Percentiles rank a stretch among this genome's conserved stretches.
Conservation (phyloP, 2,329 filamentous ascomycete species). For the Calonectria pseudoturangicola region DNA sequence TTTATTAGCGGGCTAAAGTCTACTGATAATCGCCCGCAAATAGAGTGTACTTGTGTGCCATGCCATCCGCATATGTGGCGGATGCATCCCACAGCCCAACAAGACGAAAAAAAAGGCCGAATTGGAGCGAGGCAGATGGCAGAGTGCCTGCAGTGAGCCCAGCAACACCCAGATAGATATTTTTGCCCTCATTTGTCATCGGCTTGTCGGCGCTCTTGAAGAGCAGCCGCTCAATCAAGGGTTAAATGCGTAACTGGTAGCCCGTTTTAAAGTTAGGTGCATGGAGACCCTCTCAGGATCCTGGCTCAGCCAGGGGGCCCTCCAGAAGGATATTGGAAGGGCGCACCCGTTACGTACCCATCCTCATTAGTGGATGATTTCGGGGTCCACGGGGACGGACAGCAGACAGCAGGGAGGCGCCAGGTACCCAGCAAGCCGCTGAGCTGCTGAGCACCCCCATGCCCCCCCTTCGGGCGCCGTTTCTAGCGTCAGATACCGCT, state of each 20-base stretch:
- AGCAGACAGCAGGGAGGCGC: conserved; percentile 30
- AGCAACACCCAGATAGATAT: not conserved
- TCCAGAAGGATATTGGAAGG: conserved; percentile 34
- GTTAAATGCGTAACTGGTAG: conserved; percentile 34
- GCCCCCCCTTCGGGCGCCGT: conserved; percentile 44
- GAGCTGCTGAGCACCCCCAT: conserved; percentile 6
- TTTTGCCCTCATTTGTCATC: conserved; percentile 20
- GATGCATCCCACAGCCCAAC: conserved; percentile 24
- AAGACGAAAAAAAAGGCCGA: conserved; percentile 22
- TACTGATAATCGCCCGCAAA: not conserved
- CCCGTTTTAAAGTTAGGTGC: conserved; percentile 45
- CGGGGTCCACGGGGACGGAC: conserved; percentile 17
- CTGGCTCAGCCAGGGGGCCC: conserved; percentile 33
- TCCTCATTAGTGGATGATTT: conserved; percentile 31
- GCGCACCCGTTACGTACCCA: conserved; percentile 36
- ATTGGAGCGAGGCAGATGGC: not conserved
- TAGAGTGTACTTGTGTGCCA: conserved; percentile 5
- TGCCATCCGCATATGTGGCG: conserved; percentile 23
- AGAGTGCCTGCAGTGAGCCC: not conserved
- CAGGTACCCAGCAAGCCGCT: conserved; percentile 15
- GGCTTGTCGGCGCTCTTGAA: conserved; percentile 16
- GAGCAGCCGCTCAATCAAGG: conserved; percentile 11
- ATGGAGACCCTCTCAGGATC: conserved; percentile 39
- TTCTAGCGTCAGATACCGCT: conserved; percentile 53
- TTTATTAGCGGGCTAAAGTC: conserved; percentile 9